Evolutionary conservation across 371 early-diverging fungal genomes (phyloP), one percentile per base, ranked within the genome.

Genomic region (Nosema muscidifuracis): DNA sequence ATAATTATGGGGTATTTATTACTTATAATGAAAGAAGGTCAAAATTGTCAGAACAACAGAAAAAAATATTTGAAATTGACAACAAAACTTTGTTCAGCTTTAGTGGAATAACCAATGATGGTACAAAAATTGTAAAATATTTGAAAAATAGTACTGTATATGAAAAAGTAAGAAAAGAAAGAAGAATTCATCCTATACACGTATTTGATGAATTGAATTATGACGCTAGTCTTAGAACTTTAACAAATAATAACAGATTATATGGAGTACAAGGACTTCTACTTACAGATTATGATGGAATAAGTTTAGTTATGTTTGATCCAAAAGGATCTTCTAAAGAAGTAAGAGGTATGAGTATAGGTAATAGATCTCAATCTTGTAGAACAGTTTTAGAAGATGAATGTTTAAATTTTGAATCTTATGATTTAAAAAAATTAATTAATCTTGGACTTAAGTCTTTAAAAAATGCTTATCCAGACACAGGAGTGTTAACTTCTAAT

Each of bases 21-120:
- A 80, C 76, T 10, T 75, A 83, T 43, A 77, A 70, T 36, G 74
- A 73, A 33, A 71, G 63, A 55, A 73, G 62, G 31, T 65, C 67
- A 24, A 74, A 66, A 65, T 55, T 79, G 16, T 61, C 77, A 36
- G 61, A 76, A 0, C 55, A 63, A 4, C 60, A 73, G 57, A 66
- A 71, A 15, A 83, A 83, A 42, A 71, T 83, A 42, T 74, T 73
- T 60, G 42, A 75, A 43, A 68, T 83, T 13, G 64, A 70, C 26
- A 33, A 47, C 22, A 67, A 73, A 26, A 51, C 80, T 4, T 65
- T 80, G 18, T 83, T 81, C 61, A 58, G 77, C 13, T 83, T 81
- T 67, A 66, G 82, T 36, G 84, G 84, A 26, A 78, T 83, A 18
- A 83, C 84, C 33, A 83, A 83, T 57, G 84, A 83, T 62, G 84